Percentiles rank a stretch among this genome's conserved stretches.
phyloP scores from a whole-genome alignment of 2,329 filamentous ascomycete species.

The Septoria petroselini region DNA sequence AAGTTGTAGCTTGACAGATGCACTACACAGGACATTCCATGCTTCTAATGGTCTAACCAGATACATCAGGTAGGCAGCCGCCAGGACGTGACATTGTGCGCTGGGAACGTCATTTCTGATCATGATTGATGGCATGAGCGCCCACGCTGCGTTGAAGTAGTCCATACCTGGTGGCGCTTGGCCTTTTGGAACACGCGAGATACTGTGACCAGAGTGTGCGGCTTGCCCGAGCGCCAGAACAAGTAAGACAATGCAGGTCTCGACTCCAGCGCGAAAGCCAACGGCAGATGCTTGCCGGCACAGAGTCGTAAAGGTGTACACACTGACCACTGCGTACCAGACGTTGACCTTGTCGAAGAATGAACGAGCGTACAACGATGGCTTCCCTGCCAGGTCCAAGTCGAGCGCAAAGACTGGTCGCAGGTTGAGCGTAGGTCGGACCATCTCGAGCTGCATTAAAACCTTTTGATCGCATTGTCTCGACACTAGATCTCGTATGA shows the following conservation, averaged over 20 bases:
- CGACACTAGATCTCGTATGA: slow-evolving; percentile 74
- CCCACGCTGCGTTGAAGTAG: slow-evolving; percentile 80
- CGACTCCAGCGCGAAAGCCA: slow-evolving; percentile 72
- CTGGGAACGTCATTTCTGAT: slow-evolving; percentile 74
- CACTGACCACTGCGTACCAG: slow-evolving; percentile 83
- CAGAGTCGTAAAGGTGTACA: slow-evolving; percentile 73
- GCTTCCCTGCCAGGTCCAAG: slow-evolving; percentile 21
- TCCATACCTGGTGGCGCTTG: slow-evolving; percentile 72
- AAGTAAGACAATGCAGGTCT: slow-evolving; percentile 77
- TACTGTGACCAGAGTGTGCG: slow-evolving; percentile 66
- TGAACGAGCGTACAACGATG: slow-evolving; percentile 71
- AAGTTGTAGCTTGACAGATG: slow-evolving; percentile 77
- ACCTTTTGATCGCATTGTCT: slow-evolving; percentile 76
- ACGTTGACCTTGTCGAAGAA: slow-evolving; percentile 80
- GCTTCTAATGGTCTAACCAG: slow-evolving; percentile 77
- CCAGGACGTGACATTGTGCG: slow-evolving; percentile 75
- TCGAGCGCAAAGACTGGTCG: slow-evolving; percentile 47
- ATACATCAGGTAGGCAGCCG: slow-evolving; percentile 79
- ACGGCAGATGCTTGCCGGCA: slow-evolving; percentile 72
- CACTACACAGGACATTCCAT: slow-evolving; percentile 75
- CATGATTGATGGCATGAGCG: slow-evolving; percentile 72
- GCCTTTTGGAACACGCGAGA: slow-evolving; percentile 65
- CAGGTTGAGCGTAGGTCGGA: slow-evolving; percentile 67
- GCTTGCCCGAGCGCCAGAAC: slow-evolving; percentile 76
- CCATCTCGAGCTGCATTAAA: slow-evolving; percentile 78